A percentile compares a stretch with the other conserved stretches of the same genome.
phyloP scores from a whole-genome alignment of 2,329 filamentous ascomycete genomes.

The Hortaea sp. region DNA sequence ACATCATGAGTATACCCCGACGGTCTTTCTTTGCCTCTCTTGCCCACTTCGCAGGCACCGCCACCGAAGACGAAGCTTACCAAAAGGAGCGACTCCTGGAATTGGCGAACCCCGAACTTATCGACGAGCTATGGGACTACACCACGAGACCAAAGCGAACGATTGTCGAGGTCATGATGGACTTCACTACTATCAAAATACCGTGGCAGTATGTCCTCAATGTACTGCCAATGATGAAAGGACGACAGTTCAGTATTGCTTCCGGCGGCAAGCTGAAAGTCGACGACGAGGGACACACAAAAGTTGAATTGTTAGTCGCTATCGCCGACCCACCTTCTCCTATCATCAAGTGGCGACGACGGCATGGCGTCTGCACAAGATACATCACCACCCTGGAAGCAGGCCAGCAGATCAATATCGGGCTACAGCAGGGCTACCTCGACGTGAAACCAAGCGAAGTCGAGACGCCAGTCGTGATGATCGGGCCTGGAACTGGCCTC shows the following conservation, averaged over 20 bases:
- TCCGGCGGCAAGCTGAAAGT: conserved; percentile 49
- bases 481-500: conserved; percentile 78
- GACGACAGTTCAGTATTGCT: conserved; percentile 87
- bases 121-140: conserved; percentile 94
- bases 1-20: conserved; percentile 81
- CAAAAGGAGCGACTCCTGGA: conserved; percentile 77
- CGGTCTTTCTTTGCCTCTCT: conserved; percentile 76
- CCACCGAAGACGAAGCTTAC: conserved; percentile 34
- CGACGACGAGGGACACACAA: conserved; percentile 13
- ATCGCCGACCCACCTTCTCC: conserved; percentile 35
- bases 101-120: conserved; percentile 66
- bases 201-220: conserved; percentile 63
- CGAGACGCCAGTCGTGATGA: conserved; percentile 56
- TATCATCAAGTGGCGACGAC: conserved; percentile 82
- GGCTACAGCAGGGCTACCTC: conserved; percentile 44
- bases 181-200: conserved; percentile 76
- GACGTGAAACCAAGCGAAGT: conserved; percentile 39
- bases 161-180: conserved; percentile 83
- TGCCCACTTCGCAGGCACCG: conserved; percentile 61
- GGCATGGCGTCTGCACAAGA: conserved; percentile 81
- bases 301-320: conserved; percentile 26
- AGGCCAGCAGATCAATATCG: conserved; percentile 52
- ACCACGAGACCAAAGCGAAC: conserved; percentile 81
- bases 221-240: conserved; percentile 71
- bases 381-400: conserved; percentile 61